A percentile compares a stretch with the other conserved stretches of the same genome.
Conservation (phyloP, 1,284 basidiomycete genomes). For the Fomitopsis pinicola region DNA sequence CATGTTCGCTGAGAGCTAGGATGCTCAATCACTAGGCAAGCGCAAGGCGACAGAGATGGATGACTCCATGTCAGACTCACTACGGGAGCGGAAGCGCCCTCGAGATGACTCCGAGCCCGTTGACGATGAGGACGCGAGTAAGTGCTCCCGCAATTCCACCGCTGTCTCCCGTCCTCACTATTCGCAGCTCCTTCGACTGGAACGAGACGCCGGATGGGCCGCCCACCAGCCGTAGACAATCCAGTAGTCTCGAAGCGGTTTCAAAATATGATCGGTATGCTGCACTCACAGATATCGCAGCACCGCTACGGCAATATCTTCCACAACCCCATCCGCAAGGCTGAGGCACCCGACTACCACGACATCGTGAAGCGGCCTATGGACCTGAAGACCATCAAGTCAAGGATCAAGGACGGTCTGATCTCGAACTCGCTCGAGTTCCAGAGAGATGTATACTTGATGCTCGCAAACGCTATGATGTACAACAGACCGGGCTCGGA, state of each 20-base stretch:
- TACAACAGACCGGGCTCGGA: conserved; percentile 85
- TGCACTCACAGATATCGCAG: conserved; percentile 78
- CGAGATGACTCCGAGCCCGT: conserved; percentile 66
- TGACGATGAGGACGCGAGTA: conserved; percentile 63
- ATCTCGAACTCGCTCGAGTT: conserved; percentile 82
- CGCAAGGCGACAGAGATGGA: conserved; percentile 61
- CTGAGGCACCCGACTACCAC: conserved; percentile 87
- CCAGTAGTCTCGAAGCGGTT: conserved; percentile 64
- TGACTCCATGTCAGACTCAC: conserved; percentile 38
- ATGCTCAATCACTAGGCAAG: conserved; percentile 45
- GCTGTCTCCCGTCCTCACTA: background rate
- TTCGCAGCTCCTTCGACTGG: conserved; percentile 23
- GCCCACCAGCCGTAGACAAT: conserved; percentile 34
- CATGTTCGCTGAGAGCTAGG: no score
- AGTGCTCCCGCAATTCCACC: conserved; percentile 5
- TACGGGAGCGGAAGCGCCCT: conserved; percentile 56
- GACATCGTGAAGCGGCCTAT: conserved; percentile 89
- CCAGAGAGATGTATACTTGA: conserved; percentile 84
- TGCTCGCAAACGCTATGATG: conserved; percentile 97
- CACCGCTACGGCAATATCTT: conserved; percentile 89
- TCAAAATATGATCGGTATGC: conserved; percentile 74
- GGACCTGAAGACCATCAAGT: conserved; percentile 88
- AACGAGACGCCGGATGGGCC: conserved; percentile 17
- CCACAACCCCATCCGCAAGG: conserved; percentile 83
- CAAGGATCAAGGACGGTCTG: conserved; percentile 75